Conservation (phyloP, 1,284 basidiomycete genomes). For the Caloboletus inedulis region DNA sequence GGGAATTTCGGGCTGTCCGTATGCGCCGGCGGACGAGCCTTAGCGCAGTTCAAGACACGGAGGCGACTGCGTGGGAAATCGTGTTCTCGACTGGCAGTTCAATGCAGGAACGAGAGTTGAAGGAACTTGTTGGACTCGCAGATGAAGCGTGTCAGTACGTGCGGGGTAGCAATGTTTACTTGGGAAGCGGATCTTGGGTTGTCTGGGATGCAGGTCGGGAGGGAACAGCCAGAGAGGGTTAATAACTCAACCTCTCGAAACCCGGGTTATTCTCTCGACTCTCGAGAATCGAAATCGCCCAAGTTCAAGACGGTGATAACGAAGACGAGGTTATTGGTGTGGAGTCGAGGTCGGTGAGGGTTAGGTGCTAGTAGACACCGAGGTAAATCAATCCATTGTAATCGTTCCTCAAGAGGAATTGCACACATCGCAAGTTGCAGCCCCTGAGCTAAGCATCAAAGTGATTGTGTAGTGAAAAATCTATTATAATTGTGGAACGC, state of each 20-base stretch:
- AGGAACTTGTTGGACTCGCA: conserved; percentile 13
- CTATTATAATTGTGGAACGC: conserved; percentile 11
- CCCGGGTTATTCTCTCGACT: not conserved
- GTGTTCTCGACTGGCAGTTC: conserved; percentile 17
- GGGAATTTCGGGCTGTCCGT: conserved; percentile 24
- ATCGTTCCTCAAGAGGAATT: not conserved
- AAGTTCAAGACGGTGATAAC: no score
- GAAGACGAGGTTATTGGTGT: not conserved
- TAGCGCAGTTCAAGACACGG: not conserved
- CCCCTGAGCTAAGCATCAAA: not conserved
- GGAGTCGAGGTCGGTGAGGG: not conserved
- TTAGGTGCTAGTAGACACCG: not conserved
- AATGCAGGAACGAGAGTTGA: conserved; percentile 16
- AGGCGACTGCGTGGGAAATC: conserved; percentile 5
- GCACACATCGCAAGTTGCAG: not conserved
- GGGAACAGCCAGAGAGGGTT: not conserved
- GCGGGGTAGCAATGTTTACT: conserved; percentile 1
- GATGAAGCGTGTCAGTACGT: not conserved
- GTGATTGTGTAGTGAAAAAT: conserved; percentile 1
- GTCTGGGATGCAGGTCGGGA: conserved; percentile 19
- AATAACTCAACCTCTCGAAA: not conserved
- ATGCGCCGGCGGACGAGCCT: conserved; percentile 8
- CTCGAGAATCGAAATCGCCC: not conserved
- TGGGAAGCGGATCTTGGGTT: conserved; percentile 17
- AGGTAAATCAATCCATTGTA: not conserved